phyloP scores from a whole-genome alignment of 106 monocot species.

The Amphibolis antarctica region DNA sequence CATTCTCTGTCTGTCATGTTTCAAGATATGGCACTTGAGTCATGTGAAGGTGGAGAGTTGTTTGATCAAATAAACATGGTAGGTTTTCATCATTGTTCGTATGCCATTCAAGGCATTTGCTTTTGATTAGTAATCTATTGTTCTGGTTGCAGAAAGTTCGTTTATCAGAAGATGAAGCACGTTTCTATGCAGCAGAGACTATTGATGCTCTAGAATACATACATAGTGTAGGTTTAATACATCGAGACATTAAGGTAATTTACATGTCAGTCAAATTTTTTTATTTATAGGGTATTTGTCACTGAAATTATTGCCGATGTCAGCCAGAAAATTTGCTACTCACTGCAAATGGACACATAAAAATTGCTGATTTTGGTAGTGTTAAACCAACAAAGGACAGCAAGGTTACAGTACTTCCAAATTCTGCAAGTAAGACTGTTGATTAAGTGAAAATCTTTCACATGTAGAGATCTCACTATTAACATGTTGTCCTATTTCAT shows the following conservation, averaged over 20 bases:
- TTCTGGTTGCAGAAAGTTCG: slow-evolving; percentile 62
- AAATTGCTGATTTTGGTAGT: slow-evolving; percentile 97
- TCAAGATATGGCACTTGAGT: slow-evolving; percentile 98
- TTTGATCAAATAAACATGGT: slow-evolving; percentile 97
- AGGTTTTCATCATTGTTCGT: not conserved
- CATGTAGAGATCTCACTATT: not conserved
- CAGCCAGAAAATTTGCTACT: slow-evolving; percentile 99
- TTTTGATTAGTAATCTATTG: not conserved
- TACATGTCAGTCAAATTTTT: not conserved
- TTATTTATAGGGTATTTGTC: not conserved
- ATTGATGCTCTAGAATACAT: slow-evolving; percentile 93
- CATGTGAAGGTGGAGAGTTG: slow-evolving; percentile 96
- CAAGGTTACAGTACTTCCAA: slow-evolving; percentile 63
- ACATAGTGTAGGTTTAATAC: slow-evolving; percentile 80
- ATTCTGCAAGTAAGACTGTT: slow-evolving; percentile 45
- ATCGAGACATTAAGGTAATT: slow-evolving; percentile 95
- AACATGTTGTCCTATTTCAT: not conserved
- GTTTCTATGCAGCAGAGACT: slow-evolving; percentile 97
- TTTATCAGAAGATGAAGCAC: slow-evolving; percentile 72
- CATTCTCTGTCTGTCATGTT: not conserved
- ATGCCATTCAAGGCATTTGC: not conserved
- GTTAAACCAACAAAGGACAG: slow-evolving; percentile 79
- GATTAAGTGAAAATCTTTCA: not conserved
- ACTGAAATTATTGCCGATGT: slow-evolving; percentile 26
- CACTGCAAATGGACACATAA: slow-evolving; percentile 81